These are phyloP conservation scores for Takashimella tepidaria DNA, from an alignment of 1,284 basidiomycete species.

Conservation along the genomic window DNA sequence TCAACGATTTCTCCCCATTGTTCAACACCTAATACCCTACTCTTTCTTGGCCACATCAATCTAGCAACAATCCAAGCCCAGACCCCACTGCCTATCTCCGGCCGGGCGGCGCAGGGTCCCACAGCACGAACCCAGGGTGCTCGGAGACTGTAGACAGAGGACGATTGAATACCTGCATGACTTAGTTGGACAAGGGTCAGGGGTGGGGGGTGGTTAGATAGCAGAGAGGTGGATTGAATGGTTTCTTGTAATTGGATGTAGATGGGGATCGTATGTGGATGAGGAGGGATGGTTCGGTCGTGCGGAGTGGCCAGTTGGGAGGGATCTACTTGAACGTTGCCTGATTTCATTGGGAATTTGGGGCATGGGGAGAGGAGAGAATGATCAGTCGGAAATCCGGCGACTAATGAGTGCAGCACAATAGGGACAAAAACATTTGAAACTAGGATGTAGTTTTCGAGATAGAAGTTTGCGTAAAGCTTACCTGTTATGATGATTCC, in stretches of 20 bases:
- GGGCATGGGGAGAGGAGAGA: background rate
- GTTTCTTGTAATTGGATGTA: constrained; percentile 55
- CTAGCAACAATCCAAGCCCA: constrained; percentile 52
- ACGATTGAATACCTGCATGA: constrained; percentile 81
- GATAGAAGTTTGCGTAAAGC: constrained; percentile 7
- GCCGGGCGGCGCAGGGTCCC: constrained; percentile 66
- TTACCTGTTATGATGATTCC: constrained; percentile 78
- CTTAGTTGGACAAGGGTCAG: constrained; percentile 67
- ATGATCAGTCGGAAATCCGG: too few relatives aligned
- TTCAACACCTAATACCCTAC: constrained; percentile 58
- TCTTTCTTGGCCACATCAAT: constrained; percentile 56
- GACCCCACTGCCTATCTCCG: constrained; percentile 31
- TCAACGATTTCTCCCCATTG: constrained; percentile 53
- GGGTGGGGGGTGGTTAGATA: constrained; percentile 14
- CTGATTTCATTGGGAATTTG: constrained; percentile 24
- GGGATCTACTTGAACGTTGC: constrained; percentile 74
- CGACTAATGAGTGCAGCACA: background rate
- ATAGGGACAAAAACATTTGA: background rate
- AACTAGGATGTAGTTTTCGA: too few relatives aligned
- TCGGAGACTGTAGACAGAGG: constrained; percentile 46
- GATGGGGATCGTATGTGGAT: constrained; percentile 43
- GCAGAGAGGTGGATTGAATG: constrained; percentile 50
- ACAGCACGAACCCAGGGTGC: constrained; percentile 53
- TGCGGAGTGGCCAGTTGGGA: constrained; percentile 73
- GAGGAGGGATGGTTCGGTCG: constrained; percentile 63